phyloP scores from a whole-genome alignment of 2,329 filamentous ascomycete species.

The Talaromyces sp. region DNA sequence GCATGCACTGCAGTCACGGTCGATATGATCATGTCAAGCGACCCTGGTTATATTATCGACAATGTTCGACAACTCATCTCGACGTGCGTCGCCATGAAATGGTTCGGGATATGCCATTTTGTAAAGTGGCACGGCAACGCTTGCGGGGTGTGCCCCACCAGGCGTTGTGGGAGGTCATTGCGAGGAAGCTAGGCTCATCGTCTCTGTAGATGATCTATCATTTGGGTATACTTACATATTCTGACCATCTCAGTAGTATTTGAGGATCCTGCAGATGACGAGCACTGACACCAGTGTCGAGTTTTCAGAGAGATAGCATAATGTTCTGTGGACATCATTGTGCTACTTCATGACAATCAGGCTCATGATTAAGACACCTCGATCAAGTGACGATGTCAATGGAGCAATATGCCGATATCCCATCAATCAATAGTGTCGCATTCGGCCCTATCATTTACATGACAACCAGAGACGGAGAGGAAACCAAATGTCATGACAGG shows the following conservation, averaged over 20 bases:
- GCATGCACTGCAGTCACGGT: no score
- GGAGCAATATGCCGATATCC: constrained; percentile 9
- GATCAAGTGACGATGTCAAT: background rate
- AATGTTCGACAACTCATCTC: background rate
- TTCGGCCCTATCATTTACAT: background rate
- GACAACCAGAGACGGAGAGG: background rate
- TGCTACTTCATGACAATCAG: background rate
- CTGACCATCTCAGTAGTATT: no score
- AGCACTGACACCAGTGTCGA: background rate
- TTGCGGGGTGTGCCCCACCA: background rate
- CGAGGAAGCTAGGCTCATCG: background rate
- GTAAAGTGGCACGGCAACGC: no score
- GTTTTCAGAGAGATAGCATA: background rate
- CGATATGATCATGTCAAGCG: background rate
- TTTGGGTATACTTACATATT: background rate
- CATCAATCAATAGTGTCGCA: background rate
- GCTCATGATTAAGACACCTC: background rate
- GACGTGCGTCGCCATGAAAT: background rate
- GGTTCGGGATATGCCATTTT: no score
- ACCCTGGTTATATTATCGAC: background rate
- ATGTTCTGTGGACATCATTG: background rate
- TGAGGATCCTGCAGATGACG: background rate
- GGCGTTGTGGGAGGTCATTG: background rate
- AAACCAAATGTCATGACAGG: constrained; percentile 2
- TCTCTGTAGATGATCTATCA: no score